Evolutionary conservation across 768 basidiomycete species (phyloP), one percentile per base, ranked within the genome.

Genomic region (Boletus bicolor): DNA sequence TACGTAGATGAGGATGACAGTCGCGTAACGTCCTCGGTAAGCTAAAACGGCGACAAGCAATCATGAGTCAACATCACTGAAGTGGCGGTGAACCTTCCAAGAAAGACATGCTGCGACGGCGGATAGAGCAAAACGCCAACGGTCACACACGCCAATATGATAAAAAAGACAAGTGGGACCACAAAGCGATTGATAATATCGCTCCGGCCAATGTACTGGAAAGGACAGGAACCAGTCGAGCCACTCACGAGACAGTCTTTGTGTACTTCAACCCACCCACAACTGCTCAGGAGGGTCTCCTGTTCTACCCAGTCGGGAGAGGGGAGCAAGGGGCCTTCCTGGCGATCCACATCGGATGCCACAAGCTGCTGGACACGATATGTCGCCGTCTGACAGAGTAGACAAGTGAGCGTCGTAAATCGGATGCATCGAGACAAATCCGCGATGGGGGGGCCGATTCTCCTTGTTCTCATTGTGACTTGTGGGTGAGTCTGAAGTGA

Each of bases 291-390:
- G 71, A 91, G 75, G 49, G 83, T 73, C 64, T 89, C 87, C 48
- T 81, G 79, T 72, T 91, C 89, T 7, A 83, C 83, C 86, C 87
- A 91, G 44, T 89, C 87, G 50, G 86, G 83, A 1, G 82, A 82
- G 15, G 89, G 87, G 47, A 89, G 72, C 15, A 90, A 71, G 4
- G 84, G 81, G 8, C 86, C 84, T 51, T 86, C 85, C 47, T 79
- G 79, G 14, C 77, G 76, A 56, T 86, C 84, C 7, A 82, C 69
- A 51, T 86, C 85, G 46, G 73, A 70, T 39, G 82, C 74, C 49
- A 85, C 77, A 32, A 76, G 71, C 62, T 89, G 87, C 59, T 76
- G 73, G 30, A 90, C 84, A 46, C 89, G 88, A 75, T 92, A 92
- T 36, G 81, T 81, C 38, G 77, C 66, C 11, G 81, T 72, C 50